Evolutionary conservation across 345 rosid genomes (phyloP).

Genomic region (Camelina laxa): DNA sequence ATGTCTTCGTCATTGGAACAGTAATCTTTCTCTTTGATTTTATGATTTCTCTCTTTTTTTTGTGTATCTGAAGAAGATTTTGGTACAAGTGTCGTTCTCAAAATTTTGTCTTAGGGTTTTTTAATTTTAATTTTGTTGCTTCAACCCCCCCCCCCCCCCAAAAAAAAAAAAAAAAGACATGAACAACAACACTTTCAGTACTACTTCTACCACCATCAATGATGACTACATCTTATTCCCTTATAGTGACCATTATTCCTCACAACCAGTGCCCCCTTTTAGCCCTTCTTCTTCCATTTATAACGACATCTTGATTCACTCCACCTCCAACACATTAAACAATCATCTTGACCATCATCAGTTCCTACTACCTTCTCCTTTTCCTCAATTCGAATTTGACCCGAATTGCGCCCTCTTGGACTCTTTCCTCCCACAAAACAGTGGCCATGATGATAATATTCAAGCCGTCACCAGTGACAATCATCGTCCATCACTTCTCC

Average conservation of each 20-base stretch:
- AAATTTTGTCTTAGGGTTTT: slow-evolving; percentile 38
- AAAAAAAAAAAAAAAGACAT: slow-evolving; percentile 41
- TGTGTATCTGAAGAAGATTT: slow-evolving; percentile 31
- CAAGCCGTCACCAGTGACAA: slow-evolving; percentile 23
- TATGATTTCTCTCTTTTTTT: slow-evolving; percentile 20
- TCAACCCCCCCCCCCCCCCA: slow-evolving; percentile 20
- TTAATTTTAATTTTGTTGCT: slow-evolving; percentile 25
- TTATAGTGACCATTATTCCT: slow-evolving; percentile 48
- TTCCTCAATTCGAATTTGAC: slow-evolving; percentile 44
- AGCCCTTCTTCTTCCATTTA: slow-evolving; percentile 44
- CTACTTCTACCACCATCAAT: slow-evolving; percentile 37
- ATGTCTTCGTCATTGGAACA: slow-evolving; percentile 42
- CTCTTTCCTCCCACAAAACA: slow-evolving; percentile 40
- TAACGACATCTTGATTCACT: slow-evolving; percentile 34
- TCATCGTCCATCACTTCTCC: slow-evolving; percentile 42
- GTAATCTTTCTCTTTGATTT: slow-evolving; percentile 36
- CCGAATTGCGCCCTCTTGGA: slow-evolving; percentile 36
- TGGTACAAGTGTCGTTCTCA: slow-evolving; percentile 48
- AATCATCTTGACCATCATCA: slow-evolving; percentile 35
- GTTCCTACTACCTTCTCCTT: slow-evolving; percentile 55
- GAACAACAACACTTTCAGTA: slow-evolving; percentile 45
- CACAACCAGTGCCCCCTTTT: slow-evolving; percentile 43
- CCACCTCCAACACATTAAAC: slow-evolving; percentile 36
- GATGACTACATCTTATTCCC: slow-evolving; percentile 45
- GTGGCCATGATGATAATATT: slow-evolving; percentile 27